These are phyloP conservation scores for Blastobotrys capitulatus DNA, from an alignment of 1,139 yeast species.

Conservation along the genomic window DNA sequence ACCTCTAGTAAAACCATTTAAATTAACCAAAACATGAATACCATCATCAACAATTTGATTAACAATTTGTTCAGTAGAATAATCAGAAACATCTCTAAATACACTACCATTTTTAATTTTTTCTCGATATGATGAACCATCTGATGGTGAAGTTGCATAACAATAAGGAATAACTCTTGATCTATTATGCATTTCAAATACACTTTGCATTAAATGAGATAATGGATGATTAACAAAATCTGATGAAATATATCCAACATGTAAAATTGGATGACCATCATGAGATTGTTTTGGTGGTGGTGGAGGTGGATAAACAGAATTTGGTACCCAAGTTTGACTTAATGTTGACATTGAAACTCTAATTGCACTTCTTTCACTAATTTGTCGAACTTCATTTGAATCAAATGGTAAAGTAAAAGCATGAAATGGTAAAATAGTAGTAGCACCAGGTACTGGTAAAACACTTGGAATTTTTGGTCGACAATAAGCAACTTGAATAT, in stretches of 20 bases:
- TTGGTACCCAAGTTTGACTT: slow-evolving; percentile 29
- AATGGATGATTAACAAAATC: slow-evolving; percentile 35
- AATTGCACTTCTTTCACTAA: slow-evolving; percentile 30
- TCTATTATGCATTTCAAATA: slow-evolving; percentile 31
- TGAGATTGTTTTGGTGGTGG: slow-evolving; percentile 22
- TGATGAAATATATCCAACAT: slow-evolving; percentile 34
- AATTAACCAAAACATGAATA: slow-evolving; percentile 31
- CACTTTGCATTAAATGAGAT: slow-evolving; percentile 35
- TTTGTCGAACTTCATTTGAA: slow-evolving; percentile 25
- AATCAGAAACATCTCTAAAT: slow-evolving; percentile 28
- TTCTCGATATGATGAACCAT: slow-evolving; percentile 28
- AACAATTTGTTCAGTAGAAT: slow-evolving; percentile 27
- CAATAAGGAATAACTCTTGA: slow-evolving; percentile 26
- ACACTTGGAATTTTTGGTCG: slow-evolving; percentile 29
- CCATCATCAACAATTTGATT: slow-evolving; percentile 29
- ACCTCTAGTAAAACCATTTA: slow-evolving; percentile 35
- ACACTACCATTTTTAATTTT: slow-evolving; percentile 28
- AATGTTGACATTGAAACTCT: slow-evolving; percentile 28
- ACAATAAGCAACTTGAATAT: slow-evolving; percentile 13
- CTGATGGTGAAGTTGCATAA: slow-evolving; percentile 31
- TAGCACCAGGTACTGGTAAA: slow-evolving; percentile 30
- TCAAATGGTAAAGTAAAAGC: slow-evolving; percentile 33
- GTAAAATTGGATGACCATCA: slow-evolving; percentile 19
- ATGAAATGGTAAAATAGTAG: slow-evolving; percentile 33
- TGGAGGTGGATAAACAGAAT: slow-evolving; percentile 32